These are phyloP conservation scores for Casuarina cunninghamiana DNA, from an alignment of 306 rosid species.

Conservation along the genomic window DNA sequence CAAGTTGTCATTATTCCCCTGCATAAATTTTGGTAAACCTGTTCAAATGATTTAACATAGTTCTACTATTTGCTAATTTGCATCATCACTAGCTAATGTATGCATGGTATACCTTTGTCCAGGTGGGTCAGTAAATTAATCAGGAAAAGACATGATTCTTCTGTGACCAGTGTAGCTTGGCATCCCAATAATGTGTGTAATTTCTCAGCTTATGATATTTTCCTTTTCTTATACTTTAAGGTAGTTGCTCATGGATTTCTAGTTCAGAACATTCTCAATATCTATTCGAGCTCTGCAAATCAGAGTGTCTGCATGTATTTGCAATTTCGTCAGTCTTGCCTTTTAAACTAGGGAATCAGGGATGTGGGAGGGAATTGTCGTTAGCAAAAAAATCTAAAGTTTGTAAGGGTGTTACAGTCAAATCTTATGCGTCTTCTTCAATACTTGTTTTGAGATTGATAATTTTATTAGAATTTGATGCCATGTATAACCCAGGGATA, in stretches of 20 bases:
- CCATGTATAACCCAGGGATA: neutral
- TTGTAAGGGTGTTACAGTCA: neutral
- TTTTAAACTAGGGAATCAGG: neutral
- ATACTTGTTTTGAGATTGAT: neutral
- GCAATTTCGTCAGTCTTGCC: neutral
- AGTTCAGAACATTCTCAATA: neutral
- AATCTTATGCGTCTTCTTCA: neutral
- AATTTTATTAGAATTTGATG: too few species aligned
- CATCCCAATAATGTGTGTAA: slow-evolving; percentile 85
- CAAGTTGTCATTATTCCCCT: neutral
- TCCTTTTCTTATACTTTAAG: neutral
- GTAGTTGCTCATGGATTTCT: neutral
- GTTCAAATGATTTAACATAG: neutral
- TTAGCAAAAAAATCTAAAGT: neutral
- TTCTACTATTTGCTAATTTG: neutral
- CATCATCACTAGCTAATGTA: neutral
- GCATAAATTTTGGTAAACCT: neutral
- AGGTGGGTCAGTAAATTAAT: slow-evolving; percentile 99
- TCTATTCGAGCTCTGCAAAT: neutral
- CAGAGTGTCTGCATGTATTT: neutral
- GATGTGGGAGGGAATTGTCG: neutral
- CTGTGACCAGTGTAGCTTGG: slow-evolving; percentile 95
- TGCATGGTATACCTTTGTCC: slow-evolving; percentile 30
- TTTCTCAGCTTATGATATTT: slow-evolving; percentile 22
- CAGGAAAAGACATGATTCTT: slow-evolving; percentile 88